Percentiles rank a stretch among this genome's conserved stretches.
phyloP scores from a whole-genome alignment of 768 basidiomycete genomes.

The Suillus plorans region DNA sequence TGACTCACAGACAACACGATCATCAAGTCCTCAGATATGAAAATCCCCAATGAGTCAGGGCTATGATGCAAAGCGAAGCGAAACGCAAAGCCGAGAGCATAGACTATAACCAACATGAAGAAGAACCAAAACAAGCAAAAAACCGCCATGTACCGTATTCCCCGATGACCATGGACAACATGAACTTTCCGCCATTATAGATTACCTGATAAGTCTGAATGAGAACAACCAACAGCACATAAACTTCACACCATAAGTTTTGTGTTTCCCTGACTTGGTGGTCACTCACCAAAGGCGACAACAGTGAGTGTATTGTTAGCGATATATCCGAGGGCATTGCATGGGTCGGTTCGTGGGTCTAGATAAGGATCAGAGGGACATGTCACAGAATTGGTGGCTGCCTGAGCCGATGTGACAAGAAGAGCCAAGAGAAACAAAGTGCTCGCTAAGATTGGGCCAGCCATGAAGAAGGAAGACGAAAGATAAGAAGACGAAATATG shows the following conservation, averaged over 20 bases:
- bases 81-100: constrained; percentile 53
- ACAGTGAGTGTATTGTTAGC: constrained; percentile 51
- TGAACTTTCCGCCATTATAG: constrained; percentile 52
- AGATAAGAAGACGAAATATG: background rate
- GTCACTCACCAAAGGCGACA: constrained; percentile 45
- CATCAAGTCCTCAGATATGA: constrained; percentile 58
- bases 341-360: constrained; percentile 52
- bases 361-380: constrained; percentile 40
- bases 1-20: constrained; percentile 52
- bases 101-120: constrained; percentile 38
- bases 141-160: constrained; percentile 42
- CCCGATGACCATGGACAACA: constrained; percentile 63
- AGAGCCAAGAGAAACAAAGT: constrained; percentile 3
- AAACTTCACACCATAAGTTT: constrained; percentile 19
- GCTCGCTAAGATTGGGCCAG: background rate
- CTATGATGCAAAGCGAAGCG: constrained; percentile 55
- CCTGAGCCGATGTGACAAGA: constrained; percentile 1
- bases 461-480: background rate
- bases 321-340: constrained; percentile 58
- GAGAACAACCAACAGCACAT: constrained; percentile 44
- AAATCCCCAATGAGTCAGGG: constrained; percentile 52
- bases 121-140: background rate
- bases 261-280: background rate
- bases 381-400: constrained; percentile 2
- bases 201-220: constrained; percentile 42